These are phyloP conservation scores for Tolypocladium sp. DNA, from an alignment of 2,329 filamentous ascomycete genomes.

Conservation along the genomic window DNA sequence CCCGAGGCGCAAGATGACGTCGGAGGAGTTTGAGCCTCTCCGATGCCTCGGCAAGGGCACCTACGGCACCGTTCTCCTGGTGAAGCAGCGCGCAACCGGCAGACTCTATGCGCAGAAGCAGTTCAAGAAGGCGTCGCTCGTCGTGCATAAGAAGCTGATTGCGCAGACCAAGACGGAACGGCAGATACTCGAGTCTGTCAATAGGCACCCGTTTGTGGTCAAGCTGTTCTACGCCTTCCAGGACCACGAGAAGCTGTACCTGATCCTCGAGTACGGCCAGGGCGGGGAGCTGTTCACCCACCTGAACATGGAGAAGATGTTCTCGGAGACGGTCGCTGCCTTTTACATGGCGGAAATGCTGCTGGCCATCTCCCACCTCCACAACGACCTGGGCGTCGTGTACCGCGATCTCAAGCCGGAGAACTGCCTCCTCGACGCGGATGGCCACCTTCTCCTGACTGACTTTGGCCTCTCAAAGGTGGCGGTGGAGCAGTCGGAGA, in stretches of 20 bases:
- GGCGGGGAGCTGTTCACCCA: conserved; percentile 97
- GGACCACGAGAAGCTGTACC: conserved; percentile 92
- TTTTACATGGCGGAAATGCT: conserved; percentile 99
- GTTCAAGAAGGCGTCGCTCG: conserved; percentile 92
- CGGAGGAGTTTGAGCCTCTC: conserved; percentile 81
- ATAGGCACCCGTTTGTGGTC: conserved; percentile 93
- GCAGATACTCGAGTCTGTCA: conserved; percentile 89
- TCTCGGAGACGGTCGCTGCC: conserved; percentile 75
- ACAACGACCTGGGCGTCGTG: conserved; percentile 84
- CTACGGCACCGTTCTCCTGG: conserved; percentile 88
- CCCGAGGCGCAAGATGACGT: conserved; percentile 72
- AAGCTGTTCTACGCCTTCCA: conserved; percentile 98
- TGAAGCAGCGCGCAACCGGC: conserved; percentile 81
- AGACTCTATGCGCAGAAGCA: conserved; percentile 96
- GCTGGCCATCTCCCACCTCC: conserved; percentile 84
- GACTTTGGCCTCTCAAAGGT: conserved; percentile 98
- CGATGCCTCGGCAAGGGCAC: conserved; percentile 93
- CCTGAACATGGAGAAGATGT: conserved; percentile 89
- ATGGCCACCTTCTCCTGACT: conserved; percentile 87
- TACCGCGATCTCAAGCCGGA: conserved; percentile 97
- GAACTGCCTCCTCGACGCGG: conserved; percentile 85
- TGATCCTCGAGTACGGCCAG: conserved; percentile 95
- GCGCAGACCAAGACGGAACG: conserved; percentile 98
- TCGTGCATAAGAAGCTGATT: conserved; percentile 89
- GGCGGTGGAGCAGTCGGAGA: conserved; percentile 54